Conservation (phyloP, 441 rosid genomes). For the Mallotus japonicus region DNA sequence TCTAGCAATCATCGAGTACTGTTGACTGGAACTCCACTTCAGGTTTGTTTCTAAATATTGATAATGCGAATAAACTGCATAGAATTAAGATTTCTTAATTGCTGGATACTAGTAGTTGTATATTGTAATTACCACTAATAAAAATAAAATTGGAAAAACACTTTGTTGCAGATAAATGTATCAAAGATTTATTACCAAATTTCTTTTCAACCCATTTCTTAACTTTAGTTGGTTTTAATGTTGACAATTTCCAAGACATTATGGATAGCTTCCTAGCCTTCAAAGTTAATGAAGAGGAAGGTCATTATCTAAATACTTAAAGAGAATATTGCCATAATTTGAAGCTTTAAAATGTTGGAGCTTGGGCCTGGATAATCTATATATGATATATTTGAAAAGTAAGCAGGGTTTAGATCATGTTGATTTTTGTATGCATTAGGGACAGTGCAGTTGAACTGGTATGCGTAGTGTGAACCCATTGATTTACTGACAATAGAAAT, state of each 20-base stretch:
- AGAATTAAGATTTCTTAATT: constrained; percentile 9
- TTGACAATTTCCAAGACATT: background rate
- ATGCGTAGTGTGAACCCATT: background rate
- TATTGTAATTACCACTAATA: constrained; percentile 6
- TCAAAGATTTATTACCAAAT: constrained; percentile 1
- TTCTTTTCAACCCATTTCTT: background rate
- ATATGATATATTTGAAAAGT: background rate
- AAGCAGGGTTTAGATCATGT: background rate
- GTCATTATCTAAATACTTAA: background rate
- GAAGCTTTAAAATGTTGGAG: background rate
- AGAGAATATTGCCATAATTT: background rate
- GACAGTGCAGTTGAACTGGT: background rate
- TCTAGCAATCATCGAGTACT: constrained; percentile 86
- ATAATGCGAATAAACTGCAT: constrained; percentile 13
- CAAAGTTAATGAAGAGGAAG: background rate
- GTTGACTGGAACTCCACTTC: constrained; percentile 99
- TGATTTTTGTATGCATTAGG: no score
- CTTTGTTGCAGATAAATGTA: background rate
- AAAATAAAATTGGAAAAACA: constrained; percentile 3
- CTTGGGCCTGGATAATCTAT: background rate
- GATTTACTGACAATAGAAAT: background rate
- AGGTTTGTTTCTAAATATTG: constrained; percentile 51
- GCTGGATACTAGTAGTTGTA: background rate
- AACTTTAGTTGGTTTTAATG: background rate
- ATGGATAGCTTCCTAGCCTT: background rate